These are phyloP conservation scores for Stemphylium vesicarium DNA, from an alignment of 2,329 filamentous ascomycete genomes.

Conservation along the genomic window DNA sequence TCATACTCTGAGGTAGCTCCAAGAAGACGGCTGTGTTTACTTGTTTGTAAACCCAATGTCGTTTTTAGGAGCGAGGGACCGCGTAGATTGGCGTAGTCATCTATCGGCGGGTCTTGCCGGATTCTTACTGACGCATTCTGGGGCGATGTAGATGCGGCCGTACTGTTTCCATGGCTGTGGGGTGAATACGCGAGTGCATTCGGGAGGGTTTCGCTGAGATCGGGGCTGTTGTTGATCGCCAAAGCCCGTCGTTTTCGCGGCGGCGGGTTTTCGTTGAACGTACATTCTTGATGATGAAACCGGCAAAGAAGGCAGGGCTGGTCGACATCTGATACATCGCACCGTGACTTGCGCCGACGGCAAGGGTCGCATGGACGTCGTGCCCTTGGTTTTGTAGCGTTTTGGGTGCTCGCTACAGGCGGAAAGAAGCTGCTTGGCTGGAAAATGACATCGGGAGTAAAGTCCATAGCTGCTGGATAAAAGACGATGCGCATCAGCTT, in stretches of 20 bases:
- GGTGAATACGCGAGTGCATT: constrained; percentile 1
- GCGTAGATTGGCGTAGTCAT: constrained; percentile 43
- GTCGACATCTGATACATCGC: constrained; percentile 71
- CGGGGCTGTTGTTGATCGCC: constrained; percentile 4
- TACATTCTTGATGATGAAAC: constrained; percentile 70
- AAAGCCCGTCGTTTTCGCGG: constrained; percentile 69
- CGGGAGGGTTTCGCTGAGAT: not conserved
- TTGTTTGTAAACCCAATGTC: constrained; percentile 44
- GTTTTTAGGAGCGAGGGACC: constrained; percentile 45
- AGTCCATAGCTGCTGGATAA: constrained; percentile 21
- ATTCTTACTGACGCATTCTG: constrained; percentile 20
- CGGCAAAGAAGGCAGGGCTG: constrained; percentile 70
- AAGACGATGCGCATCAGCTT: not conserved
- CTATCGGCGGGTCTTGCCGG: constrained; percentile 33
- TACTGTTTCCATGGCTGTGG: not conserved
- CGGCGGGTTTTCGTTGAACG: constrained; percentile 69
- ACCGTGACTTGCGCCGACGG: constrained; percentile 68
- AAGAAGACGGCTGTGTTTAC: constrained; percentile 38
- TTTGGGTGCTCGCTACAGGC: constrained; percentile 4
- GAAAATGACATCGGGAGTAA: constrained; percentile 19
- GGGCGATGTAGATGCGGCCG: constrained; percentile 10
- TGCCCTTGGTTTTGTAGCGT: constrained; percentile 23
- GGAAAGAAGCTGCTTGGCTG: constrained; percentile 20
- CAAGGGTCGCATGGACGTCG: constrained; percentile 70
- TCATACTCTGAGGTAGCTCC: constrained; percentile 42